Conservation (phyloP, 1,139 yeast genomes). For the Candida pseudocylindracea region DNA sequence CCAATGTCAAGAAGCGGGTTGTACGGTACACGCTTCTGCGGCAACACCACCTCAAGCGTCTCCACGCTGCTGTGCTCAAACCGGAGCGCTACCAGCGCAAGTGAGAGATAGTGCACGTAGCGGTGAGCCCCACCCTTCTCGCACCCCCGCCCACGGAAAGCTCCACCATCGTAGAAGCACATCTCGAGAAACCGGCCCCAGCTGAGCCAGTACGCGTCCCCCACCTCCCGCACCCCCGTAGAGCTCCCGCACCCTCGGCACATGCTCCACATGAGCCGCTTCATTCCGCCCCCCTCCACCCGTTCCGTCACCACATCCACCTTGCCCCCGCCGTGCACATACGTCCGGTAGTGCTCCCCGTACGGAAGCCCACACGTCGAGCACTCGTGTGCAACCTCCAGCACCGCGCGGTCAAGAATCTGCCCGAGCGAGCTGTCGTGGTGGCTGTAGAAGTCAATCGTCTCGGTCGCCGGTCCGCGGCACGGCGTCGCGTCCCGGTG, state of each 20-base stretch:
- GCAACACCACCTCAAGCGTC: constrained; percentile 56
- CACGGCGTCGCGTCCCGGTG: constrained; percentile 81
- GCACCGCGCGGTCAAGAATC: constrained; percentile 60
- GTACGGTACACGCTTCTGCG: constrained; percentile 52
- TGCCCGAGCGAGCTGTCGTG: constrained; percentile 81
- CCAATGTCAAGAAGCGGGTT: constrained; percentile 49
- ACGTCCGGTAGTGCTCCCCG: constrained; percentile 62
- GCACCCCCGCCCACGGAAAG: too few species aligned
- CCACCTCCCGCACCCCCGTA: constrained; percentile 72
- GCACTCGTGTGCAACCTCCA: constrained; percentile 47
- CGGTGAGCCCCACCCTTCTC: too few species aligned
- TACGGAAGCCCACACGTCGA: constrained; percentile 60
- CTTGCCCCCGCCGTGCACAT: constrained; percentile 76
- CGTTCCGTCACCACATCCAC: constrained; percentile 58
- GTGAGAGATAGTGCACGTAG: too few species aligned
- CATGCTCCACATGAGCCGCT: constrained; percentile 74
- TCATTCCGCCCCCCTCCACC: constrained; percentile 7
- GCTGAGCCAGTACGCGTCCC: constrained; percentile 74
- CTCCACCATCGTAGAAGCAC: constrained; percentile 36
- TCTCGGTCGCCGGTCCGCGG: constrained; percentile 65
- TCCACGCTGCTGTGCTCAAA: constrained; percentile 62
- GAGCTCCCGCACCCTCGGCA: constrained; percentile 65
- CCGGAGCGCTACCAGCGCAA: constrained; percentile 7
- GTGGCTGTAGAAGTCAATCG: constrained; percentile 77
- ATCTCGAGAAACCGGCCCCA: constrained; percentile 85